phyloP scores from a whole-genome alignment of 495 filamentous ascomycete genomes.

The Podospora bellae-mahoneyi region DNA sequence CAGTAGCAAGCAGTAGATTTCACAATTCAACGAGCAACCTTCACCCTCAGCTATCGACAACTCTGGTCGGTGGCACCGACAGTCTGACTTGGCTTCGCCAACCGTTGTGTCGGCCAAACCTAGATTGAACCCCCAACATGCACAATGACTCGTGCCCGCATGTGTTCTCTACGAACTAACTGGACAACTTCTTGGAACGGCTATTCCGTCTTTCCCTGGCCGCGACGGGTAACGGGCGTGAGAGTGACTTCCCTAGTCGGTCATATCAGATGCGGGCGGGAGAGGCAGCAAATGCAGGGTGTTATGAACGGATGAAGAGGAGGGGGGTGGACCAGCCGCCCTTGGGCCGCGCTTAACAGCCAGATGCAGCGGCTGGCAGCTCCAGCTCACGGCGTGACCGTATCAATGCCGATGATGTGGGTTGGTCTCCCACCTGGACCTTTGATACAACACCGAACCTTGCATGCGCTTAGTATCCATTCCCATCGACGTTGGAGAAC shows the following conservation, averaged over 20 bases:
- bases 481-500: slow-evolving; percentile 5
- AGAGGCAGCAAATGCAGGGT: background rate
- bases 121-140: background rate
- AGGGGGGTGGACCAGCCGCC: background rate
- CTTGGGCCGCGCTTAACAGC: slow-evolving; percentile 6
- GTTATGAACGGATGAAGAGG: slow-evolving; percentile 2
- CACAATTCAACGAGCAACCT: background rate
- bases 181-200: background rate
- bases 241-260: slow-evolving; percentile 2
- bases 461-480: slow-evolving; percentile 34
- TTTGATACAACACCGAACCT: slow-evolving; percentile 37
- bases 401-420: slow-evolving; percentile 32
- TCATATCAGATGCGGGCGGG: background rate
- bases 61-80: background rate
- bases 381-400: slow-evolving; percentile 22
- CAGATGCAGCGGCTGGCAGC: slow-evolving; percentile 2
- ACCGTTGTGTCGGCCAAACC: background rate
- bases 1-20: background rate
- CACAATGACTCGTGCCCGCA: background rate
- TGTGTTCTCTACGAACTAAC: background rate
- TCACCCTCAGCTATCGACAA: background rate
- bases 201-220: background rate
- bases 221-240: background rate
- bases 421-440: slow-evolving; percentile 31
- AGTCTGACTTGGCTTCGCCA: background rate